These are phyloP conservation scores for Rhizophora apiculata DNA, from an alignment of 345 rosid species.

Conservation along the genomic window DNA sequence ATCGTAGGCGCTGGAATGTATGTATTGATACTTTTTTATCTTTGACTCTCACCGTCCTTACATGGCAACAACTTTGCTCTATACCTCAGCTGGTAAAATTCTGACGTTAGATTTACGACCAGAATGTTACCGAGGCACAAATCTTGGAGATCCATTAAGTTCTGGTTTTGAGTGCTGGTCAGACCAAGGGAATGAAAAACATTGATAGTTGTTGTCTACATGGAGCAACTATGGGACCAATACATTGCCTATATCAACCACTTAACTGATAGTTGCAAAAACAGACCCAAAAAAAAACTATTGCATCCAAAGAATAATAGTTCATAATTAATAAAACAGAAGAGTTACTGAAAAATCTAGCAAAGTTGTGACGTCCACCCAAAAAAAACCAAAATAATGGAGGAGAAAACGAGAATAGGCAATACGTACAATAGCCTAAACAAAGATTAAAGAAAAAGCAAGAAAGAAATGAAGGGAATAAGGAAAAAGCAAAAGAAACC, in stretches of 20 bases:
- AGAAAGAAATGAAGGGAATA: neutral
- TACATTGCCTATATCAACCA: too few species aligned
- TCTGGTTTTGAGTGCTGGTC: too few species aligned
- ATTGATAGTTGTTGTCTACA: too few species aligned
- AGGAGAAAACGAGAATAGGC: neutral
- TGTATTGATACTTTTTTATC: neutral
- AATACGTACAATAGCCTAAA: conserved; percentile 11
- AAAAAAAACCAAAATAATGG: neutral
- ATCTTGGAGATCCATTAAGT: too few species aligned
- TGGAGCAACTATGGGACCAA: too few species aligned
- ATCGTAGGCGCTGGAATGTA: neutral
- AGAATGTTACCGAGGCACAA: too few species aligned
- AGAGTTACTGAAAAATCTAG: conserved; percentile 4
- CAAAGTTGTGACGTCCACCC: neutral
- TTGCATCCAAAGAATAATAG: neutral
- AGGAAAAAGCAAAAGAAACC: conserved; percentile 32
- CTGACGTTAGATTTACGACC: too few species aligned
- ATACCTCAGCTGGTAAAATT: neutral
- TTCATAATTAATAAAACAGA: conserved; percentile 9
- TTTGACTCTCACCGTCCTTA: neutral
- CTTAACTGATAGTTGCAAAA: neutral
- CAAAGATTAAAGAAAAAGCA: neutral
- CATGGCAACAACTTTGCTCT: too few species aligned
- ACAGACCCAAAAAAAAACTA: neutral
- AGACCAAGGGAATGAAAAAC: too few species aligned